Conservation (phyloP, 805 yeast genomes). For the Metschnikowia borealis region DNA sequence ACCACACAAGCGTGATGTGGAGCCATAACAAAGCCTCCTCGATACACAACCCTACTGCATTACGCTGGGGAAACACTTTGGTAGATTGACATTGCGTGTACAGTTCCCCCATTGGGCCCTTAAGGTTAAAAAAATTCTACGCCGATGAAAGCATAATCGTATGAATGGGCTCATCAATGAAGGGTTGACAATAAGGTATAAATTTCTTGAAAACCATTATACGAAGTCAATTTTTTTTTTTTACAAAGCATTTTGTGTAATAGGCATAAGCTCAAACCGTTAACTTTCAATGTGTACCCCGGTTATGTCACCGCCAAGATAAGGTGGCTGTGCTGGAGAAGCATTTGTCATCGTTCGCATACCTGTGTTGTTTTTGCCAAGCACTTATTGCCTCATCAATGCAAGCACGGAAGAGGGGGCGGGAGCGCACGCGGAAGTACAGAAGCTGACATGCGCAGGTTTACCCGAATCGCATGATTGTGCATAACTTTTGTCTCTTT, state of each 20-base stretch:
- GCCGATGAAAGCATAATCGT: neutral
- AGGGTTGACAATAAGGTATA: neutral
- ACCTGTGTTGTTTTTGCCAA: neutral
- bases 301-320: no score
- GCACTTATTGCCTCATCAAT: neutral
- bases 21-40: neutral
- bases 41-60: neutral
- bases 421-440: neutral
- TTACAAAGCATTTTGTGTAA: neutral
- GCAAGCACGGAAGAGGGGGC: neutral
- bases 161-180: neutral
- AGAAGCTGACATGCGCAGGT: neutral
- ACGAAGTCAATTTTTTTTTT: neutral
- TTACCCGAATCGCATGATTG: neutral
- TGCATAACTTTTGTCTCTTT: conserved; percentile 1
- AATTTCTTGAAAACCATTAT: neutral
- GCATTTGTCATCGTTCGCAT: neutral
- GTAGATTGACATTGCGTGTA: neutral
- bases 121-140: neutral
- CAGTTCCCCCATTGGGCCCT: neutral
- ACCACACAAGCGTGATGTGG: neutral
- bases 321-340: neutral
- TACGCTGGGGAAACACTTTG: neutral
- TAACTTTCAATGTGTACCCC: neutral
- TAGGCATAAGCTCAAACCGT: neutral